Percentiles rank a stretch among this genome's conserved stretches.
These are phyloP conservation scores for Zhuliangozyma blackwelliae DNA, from an alignment of 1,139 yeast genomes.

Conservation along the genomic window DNA sequence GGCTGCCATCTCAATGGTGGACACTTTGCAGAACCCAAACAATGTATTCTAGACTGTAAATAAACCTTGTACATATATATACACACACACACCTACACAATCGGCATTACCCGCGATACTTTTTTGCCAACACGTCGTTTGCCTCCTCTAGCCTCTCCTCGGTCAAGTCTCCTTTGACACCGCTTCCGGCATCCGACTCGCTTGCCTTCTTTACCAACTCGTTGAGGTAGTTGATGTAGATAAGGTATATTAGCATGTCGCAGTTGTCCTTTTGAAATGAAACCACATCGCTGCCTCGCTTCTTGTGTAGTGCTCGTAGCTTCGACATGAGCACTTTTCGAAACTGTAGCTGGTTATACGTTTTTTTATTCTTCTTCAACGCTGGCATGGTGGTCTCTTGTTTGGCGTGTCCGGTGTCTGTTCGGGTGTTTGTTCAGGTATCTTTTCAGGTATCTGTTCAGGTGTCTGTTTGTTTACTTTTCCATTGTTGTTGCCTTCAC, in stretches of 20 bases:
- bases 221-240: slow-evolving; percentile 44
- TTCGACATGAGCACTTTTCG: slow-evolving; percentile 11
- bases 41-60: slow-evolving; percentile 20
- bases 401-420: neutral
- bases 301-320: slow-evolving; percentile 2
- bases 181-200: slow-evolving; percentile 5
- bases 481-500: too few species aligned
- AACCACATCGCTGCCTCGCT: too few species aligned
- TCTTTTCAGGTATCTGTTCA: too few species aligned
- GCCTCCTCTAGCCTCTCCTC: slow-evolving; percentile 15
- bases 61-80: neutral
- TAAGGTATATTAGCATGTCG: slow-evolving; percentile 44
- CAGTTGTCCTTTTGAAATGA: slow-evolving; percentile 33
- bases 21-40: slow-evolving; percentile 31
- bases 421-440: neutral
- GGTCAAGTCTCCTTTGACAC: slow-evolving; percentile 9
- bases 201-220: slow-evolving; percentile 22
- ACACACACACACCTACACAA: neutral
- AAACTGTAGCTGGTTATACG: slow-evolving; percentile 19
- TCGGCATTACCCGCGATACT: slow-evolving; percentile 22
- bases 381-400: slow-evolving; percentile 3
- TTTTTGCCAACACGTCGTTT: slow-evolving; percentile 19
- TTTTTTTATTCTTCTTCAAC: slow-evolving; percentile 11
- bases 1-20: slow-evolving; percentile 67
- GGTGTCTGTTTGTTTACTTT: too few species aligned